Evolutionary conservation across 768 basidiomycete species (phyloP).

Genomic region (Erythrobasidium yunnanense): DNA sequence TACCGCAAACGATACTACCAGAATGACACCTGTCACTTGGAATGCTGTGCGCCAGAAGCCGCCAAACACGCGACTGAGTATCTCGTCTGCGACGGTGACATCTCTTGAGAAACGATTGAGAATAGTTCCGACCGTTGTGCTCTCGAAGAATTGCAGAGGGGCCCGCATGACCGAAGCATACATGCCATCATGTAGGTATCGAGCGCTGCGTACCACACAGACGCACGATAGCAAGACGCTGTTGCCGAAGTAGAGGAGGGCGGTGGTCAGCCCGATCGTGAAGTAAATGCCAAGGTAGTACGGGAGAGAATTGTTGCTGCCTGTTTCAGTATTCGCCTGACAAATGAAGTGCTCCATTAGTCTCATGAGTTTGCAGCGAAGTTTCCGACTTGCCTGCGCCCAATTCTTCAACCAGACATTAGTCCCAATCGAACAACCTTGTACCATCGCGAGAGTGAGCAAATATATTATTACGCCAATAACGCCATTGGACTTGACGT

Average conservation of each 20-base stretch:
- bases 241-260: constrained; percentile 32
- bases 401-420: constrained; percentile 38
- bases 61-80: constrained; percentile 63
- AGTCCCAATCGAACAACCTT: constrained; percentile 40
- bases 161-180: constrained; percentile 59
- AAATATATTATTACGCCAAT: constrained; percentile 34
- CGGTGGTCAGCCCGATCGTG: constrained; percentile 17
- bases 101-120: constrained; percentile 87
- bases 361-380: too few relatives aligned
- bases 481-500: constrained; percentile 39
- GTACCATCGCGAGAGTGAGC: constrained; percentile 40
- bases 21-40: constrained; percentile 34
- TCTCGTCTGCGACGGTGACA: constrained; percentile 56
- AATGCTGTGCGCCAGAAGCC: constrained; percentile 52
- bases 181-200: constrained; percentile 35
- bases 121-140: constrained; percentile 74
- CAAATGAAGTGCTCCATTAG: too few relatives aligned
- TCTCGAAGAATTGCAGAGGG: constrained; percentile 62
- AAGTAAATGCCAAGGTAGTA: constrained; percentile 32
- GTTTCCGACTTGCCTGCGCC: constrained; percentile 27
- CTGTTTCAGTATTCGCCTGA: constrained; percentile 25
- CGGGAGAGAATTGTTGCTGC: constrained; percentile 30
- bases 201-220: constrained; percentile 32
- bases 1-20: constrained; percentile 40
- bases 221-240: constrained; percentile 36